Evolutionary conservation across 2,329 filamentous ascomycete genomes (phyloP), one percentile per base, ranked within the genome.

Genomic region (Aureobasidium sp.): DNA sequence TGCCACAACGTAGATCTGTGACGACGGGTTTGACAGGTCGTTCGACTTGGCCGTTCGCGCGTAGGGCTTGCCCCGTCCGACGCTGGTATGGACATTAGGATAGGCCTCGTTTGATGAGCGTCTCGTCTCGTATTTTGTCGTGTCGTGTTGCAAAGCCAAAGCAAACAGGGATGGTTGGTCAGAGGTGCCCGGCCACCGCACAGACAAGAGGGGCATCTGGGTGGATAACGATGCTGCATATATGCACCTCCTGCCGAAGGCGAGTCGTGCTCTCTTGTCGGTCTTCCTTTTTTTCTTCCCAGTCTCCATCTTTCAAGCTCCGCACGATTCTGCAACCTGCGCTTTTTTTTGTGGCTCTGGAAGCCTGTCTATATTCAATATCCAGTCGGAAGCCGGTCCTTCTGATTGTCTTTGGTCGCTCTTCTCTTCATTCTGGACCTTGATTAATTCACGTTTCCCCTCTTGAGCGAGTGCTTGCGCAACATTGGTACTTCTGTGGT

Each of bases 371-470:
- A 25, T 60, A 51, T 45, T 29, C 36, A 39, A 42, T 12, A 36
- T 11, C 15, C 57, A 49, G 57, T 51, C 45, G 39, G 57, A 60
- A 60, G 57, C 57, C 44, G 57, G 57, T 51, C n/a, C 25, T 60
- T 60, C 57, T 51, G 15, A 22, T 45, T 60, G 34, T 27, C 41
- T 60, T 45, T 60, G 27, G 11, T 60, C 27, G 25, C 45, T 42
- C 27, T 51, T 37, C 34, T 60, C 45, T 29, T 58, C 55, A 12
- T 29, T 20, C 7, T 29, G 9, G 15, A 27, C 17, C 22, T 37
- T 37, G 12, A 20, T 20, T 57, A 36, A 20, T 45, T 36, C 29
- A 15, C 11, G 42, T 57, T 34, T 57, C 29, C 53, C 31, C 27
- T 39, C 22, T 25, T 34, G 31, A 36, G 17, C 31, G 9, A 20